phyloP scores from a whole-genome alignment of 2,329 filamentous ascomycete species.

The Graphilbum fragrans region DNA sequence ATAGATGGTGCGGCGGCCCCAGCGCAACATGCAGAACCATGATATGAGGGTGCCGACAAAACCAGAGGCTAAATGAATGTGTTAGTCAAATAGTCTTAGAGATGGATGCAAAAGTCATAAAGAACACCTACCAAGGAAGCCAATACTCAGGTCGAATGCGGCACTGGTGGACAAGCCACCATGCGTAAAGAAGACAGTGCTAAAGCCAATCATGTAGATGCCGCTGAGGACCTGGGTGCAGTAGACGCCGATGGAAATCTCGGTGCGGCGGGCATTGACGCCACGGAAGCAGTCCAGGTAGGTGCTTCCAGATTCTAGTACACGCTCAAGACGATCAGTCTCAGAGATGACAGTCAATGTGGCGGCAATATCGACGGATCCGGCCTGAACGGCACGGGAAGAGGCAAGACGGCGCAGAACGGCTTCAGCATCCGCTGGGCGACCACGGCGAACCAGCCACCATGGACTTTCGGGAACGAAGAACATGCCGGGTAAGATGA shows the following conservation, averaged over 20 bases:
- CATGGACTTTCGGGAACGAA: slow-evolving; percentile 38
- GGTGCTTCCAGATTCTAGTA: slow-evolving; percentile 17
- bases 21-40: slow-evolving; percentile 34
- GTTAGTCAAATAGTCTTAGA: slow-evolving; percentile 17
- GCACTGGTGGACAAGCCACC: slow-evolving; percentile 36
- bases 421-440: slow-evolving; percentile 25
- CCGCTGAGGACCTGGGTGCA: slow-evolving; percentile 53
- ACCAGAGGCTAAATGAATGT: slow-evolving; percentile 21
- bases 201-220: slow-evolving; percentile 18
- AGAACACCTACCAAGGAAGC: slow-evolving; percentile 26
- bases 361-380: slow-evolving; percentile 28
- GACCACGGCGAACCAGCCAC: slow-evolving; percentile 34
- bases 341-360: slow-evolving; percentile 43
- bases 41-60: slow-evolving; percentile 41
- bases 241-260: slow-evolving; percentile 48
- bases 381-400: too few relatives aligned
- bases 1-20: slow-evolving; percentile 39
- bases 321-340: slow-evolving; percentile 43
- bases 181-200: slow-evolving; percentile 28
- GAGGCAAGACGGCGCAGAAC: slow-evolving; percentile 31
- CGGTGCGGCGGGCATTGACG: slow-evolving; percentile 36
- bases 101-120: too few relatives aligned
- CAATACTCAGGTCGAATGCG: slow-evolving; percentile 44
- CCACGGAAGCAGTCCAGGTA: slow-evolving; percentile 40
- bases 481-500: slow-evolving; percentile 30